Conservation (phyloP, 1,139 yeast species). For the Entelexis paramagnoliae region DNA sequence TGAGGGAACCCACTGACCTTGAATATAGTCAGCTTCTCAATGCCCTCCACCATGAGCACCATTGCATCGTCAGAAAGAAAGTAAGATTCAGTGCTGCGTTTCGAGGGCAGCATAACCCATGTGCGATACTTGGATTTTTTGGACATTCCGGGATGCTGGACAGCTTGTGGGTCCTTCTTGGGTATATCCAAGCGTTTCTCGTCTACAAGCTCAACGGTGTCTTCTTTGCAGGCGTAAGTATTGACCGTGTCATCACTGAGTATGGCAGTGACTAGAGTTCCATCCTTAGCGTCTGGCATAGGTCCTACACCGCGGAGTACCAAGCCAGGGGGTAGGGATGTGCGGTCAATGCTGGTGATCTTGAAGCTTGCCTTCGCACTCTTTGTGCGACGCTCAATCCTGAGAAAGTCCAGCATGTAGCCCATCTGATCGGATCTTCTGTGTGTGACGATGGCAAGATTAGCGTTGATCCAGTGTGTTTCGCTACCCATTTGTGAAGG, state of each 20-base stretch:
- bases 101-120: neutral
- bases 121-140: neutral
- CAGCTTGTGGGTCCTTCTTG: neutral
- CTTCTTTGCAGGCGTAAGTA: neutral
- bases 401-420: neutral
- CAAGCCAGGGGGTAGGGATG: neutral
- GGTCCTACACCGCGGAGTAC: neutral
- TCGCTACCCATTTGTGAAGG: neutral
- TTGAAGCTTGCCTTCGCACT: neutral
- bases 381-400: neutral
- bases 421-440: neutral
- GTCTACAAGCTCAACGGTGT: neutral
- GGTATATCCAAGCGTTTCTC: conserved; percentile 1
- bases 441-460: neutral
- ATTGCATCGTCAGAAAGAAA: neutral
- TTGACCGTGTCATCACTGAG: conserved; percentile 3
- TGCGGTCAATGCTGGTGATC: neutral
- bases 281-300: too few species aligned
- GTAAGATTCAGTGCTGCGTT: neutral
- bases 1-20: neutral
- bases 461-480: neutral
- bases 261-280: neutral
- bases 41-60: neutral
- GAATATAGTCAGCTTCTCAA: neutral
- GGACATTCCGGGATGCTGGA: neutral